Percentiles rank a stretch among this genome's conserved stretches.
These are phyloP conservation scores for Keithomyces neogunnii DNA, from an alignment of 2,329 filamentous ascomycete species.

Conservation along the genomic window DNA sequence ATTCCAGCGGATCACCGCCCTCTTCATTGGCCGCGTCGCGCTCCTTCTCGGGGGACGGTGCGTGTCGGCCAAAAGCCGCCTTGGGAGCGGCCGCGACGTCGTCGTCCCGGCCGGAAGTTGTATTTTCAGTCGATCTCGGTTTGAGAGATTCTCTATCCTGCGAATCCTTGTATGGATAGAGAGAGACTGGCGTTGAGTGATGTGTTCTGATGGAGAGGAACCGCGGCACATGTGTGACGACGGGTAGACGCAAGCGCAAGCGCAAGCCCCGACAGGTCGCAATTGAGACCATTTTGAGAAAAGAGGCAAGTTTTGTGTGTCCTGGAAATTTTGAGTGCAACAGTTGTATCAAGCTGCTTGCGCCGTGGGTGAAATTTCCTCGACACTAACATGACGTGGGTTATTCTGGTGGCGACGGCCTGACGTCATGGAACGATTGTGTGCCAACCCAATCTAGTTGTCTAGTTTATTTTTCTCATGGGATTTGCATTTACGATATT, in stretches of 20 bases:
- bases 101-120: conserved; percentile 58
- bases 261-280: neutral
- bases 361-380: too few relatives aligned
- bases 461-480: too few relatives aligned
- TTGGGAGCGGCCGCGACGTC: conserved; percentile 45
- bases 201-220: conserved; percentile 16
- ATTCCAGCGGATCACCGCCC: conserved; percentile 8
- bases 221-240: neutral
- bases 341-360: too few relatives aligned
- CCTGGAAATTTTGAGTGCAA: too few relatives aligned
- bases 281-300: neutral
- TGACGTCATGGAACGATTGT: too few relatives aligned
- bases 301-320: too few relatives aligned
- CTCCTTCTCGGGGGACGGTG: conserved; percentile 58
- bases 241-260: neutral
- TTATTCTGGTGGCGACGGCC: too few relatives aligned
- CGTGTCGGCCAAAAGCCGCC: conserved; percentile 60
- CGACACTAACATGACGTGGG: too few relatives aligned
- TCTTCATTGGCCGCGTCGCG: conserved; percentile 24
- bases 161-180: conserved; percentile 38
- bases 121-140: conserved; percentile 57
- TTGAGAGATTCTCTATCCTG: conserved; percentile 56
- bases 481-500: too few relatives aligned
- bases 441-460: too few relatives aligned
- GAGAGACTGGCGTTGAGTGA: conserved; percentile 20